Evolutionary conservation across 495 filamentous ascomycete genomes (phyloP).

Genomic region (Achaetomiella virescens): DNA sequence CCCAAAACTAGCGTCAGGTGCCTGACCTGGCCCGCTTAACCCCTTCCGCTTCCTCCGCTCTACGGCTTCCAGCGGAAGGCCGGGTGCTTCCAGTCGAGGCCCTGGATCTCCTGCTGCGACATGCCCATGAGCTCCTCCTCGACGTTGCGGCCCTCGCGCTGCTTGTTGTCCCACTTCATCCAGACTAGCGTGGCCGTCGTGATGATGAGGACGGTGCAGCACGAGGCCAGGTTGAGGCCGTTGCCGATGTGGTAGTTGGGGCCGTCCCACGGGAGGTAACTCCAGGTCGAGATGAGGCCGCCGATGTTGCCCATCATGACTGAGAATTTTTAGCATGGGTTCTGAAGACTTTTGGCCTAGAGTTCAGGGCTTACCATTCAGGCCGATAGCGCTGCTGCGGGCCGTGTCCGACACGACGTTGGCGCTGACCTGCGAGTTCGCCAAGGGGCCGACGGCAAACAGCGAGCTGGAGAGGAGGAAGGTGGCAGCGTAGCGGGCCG

Average conservation of each 20-base stretch:
- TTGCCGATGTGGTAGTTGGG: constrained; percentile 70
- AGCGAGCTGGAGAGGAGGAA: constrained; percentile 63
- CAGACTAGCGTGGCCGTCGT: constrained; percentile 44
- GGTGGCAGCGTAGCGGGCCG: constrained; percentile 62
- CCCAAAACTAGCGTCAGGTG: not conserved
- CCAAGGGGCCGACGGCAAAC: constrained; percentile 61
- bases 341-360: no score
- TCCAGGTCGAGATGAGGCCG: constrained; percentile 65
- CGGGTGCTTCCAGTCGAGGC: constrained; percentile 68
- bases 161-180: constrained; percentile 61
- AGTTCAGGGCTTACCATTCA: constrained; percentile 9
- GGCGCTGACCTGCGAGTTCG: constrained; percentile 59
- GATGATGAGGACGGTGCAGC: constrained; percentile 46
- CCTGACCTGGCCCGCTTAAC: not conserved
- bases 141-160: constrained; percentile 45
- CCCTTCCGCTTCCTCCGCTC: not conserved
- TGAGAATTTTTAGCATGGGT: constrained; percentile 17
- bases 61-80: constrained; percentile 59
- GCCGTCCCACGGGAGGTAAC: constrained; percentile 56
- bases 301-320: constrained; percentile 72
- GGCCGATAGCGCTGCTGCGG: constrained; percentile 55
- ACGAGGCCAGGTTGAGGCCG: constrained; percentile 62
- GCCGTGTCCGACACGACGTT: constrained; percentile 69
- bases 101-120: constrained; percentile 51
- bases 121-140: constrained; percentile 51